A percentile compares a stretch with the other conserved stretches of the same genome.
phyloP scores from a whole-genome alignment of 768 basidiomycete genomes.

The Rhodotorula kratochvilovae region DNA sequence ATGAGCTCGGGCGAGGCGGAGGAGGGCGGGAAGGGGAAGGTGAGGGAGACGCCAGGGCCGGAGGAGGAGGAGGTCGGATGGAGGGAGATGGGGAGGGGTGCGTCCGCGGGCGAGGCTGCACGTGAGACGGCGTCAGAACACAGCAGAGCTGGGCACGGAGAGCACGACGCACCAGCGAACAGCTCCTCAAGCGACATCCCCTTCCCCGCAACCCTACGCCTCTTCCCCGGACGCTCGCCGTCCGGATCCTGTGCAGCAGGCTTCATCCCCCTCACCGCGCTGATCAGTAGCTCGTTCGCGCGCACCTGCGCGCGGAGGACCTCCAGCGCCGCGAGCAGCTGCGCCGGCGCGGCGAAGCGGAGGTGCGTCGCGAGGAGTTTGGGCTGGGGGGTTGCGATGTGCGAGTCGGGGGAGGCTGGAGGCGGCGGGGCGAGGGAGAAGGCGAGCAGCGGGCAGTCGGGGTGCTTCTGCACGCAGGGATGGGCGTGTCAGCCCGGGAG shows the following conservation, averaged over 20 bases:
- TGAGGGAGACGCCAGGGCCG: not conserved
- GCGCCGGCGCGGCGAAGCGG: not conserved
- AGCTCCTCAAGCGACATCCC: not conserved
- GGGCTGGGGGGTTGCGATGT: not conserved
- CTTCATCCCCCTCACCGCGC: not conserved
- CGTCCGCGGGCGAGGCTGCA: not conserved
- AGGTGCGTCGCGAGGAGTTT: conserved; percentile 5
- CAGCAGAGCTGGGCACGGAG: too few relatives aligned
- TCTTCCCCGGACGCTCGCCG: too few relatives aligned
- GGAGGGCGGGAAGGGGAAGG: not conserved
- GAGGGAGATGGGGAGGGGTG: not conserved
- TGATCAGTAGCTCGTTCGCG: not conserved
- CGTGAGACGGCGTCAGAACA: too few relatives aligned
- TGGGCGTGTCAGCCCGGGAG: too few relatives aligned
- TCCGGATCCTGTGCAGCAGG: too few relatives aligned
- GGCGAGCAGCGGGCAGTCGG: not conserved
- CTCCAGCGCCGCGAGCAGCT: not conserved
- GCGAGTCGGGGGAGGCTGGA: not conserved
- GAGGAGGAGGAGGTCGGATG: not conserved
- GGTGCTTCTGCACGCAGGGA: not conserved
- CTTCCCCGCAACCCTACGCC: too few relatives aligned
- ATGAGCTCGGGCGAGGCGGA: too few relatives aligned
- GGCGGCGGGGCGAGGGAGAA: not conserved
- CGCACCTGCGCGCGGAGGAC: not conserved
- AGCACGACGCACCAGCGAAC: not conserved